These are phyloP conservation scores for Fusarium sulawesiense DNA, from an alignment of 2,329 filamentous ascomycete species.

Conservation along the genomic window DNA sequence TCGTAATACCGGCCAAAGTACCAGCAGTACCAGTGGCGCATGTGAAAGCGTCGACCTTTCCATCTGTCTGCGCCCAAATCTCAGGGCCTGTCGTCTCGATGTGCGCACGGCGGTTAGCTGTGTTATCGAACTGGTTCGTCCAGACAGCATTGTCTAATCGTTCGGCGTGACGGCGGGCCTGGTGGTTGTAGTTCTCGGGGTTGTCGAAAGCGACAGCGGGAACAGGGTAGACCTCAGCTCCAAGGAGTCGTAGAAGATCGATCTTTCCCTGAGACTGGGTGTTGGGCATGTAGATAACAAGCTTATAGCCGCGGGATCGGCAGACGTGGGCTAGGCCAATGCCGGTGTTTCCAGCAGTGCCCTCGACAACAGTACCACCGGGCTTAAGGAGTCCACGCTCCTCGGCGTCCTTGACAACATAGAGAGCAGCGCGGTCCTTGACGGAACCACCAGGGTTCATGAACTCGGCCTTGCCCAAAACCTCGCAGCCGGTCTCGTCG, in stretches of 20 bases:
- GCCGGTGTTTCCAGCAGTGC: constrained; percentile 96
- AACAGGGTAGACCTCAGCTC: constrained; percentile 95
- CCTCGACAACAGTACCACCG: constrained; percentile 95
- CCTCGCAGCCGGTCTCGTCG: constrained; percentile 89
- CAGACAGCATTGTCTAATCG: constrained; percentile 88
- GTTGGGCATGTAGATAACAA: constrained; percentile 99
- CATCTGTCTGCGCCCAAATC: constrained; percentile 92
- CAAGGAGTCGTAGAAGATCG: constrained; percentile 88
- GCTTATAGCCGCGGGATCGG: constrained; percentile 88
- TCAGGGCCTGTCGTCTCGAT: constrained; percentile 97
- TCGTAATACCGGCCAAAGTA: constrained; percentile 87
- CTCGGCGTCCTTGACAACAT: constrained; percentile 93
- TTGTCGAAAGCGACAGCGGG: constrained; percentile 96
- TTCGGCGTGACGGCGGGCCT: constrained; percentile 91
- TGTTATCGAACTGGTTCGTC: constrained; percentile 99
- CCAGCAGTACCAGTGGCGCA: constrained; percentile 94
- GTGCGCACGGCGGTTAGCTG: constrained; percentile 91
- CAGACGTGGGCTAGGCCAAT: constrained; percentile 98
- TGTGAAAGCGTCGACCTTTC: constrained; percentile 91
- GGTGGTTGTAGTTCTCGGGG: constrained; percentile 97
- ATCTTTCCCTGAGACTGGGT: constrained; percentile 99
- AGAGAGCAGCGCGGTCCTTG: constrained; percentile 96
- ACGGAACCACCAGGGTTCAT: constrained; percentile 97
- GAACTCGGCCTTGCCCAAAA: constrained; percentile 98
- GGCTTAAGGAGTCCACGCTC: constrained; percentile 83